Evolutionary conservation across 2,329 filamentous ascomycete species (phyloP).

Genomic region (Stemphylium beticola): DNA sequence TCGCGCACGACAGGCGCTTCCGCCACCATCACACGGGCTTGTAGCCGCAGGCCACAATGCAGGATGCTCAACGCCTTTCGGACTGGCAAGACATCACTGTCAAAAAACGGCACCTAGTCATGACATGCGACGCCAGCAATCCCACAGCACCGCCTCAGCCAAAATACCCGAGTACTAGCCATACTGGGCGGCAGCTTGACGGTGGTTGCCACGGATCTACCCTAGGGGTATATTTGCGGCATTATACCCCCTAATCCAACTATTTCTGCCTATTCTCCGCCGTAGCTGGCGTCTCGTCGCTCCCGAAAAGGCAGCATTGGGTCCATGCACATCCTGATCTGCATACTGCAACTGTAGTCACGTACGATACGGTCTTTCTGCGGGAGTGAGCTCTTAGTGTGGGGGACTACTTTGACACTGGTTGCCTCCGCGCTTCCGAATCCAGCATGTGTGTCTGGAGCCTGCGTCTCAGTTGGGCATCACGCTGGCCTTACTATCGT

Average conservation of each 20-base stretch:
- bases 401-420: slow-evolving; percentile 13
- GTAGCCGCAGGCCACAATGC: not conserved
- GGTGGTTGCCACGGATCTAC: slow-evolving; percentile 8
- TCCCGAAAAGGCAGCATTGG: slow-evolving; percentile 13
- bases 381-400: slow-evolving; percentile 21
- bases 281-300: slow-evolving; percentile 14
- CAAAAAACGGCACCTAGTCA: slow-evolving; percentile 18
- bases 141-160: slow-evolving; percentile 8
- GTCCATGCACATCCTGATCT: slow-evolving; percentile 13
- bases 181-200: slow-evolving; percentile 12
- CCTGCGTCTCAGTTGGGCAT: slow-evolving; percentile 15
- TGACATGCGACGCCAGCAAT: slow-evolving; percentile 25
- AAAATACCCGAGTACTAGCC: slow-evolving; percentile 17
- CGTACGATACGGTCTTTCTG: slow-evolving; percentile 28
- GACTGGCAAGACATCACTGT: slow-evolving; percentile 2
- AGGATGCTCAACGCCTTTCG: not conserved
- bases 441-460: slow-evolving; percentile 24
- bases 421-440: slow-evolving; percentile 21
- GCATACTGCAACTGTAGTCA: slow-evolving; percentile 30
- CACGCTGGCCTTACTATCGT: slow-evolving; percentile 1
- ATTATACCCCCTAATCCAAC: slow-evolving; percentile 25
- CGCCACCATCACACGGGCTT: not conserved
- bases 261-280: slow-evolving; percentile 5
- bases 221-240: slow-evolving; percentile 27
- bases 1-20: not conserved